Evolutionary conservation across 2,329 filamentous ascomycete genomes (phyloP).

Genomic region (Pseudogymnoascus sp.): DNA sequence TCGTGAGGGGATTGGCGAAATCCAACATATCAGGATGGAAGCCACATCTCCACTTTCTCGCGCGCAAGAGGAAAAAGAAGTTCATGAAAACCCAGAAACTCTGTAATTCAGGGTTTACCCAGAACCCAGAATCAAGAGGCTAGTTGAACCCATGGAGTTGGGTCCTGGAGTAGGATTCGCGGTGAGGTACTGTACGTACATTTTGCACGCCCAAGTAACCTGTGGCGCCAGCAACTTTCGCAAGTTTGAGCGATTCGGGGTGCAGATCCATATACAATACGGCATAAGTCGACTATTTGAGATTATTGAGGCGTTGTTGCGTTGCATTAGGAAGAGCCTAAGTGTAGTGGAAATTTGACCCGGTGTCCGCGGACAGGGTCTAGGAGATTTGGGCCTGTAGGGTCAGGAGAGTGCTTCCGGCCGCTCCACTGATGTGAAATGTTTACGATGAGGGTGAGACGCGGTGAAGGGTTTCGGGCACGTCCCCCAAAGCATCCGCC

Average conservation of each 20-base stretch:
- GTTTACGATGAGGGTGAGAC: slow-evolving; percentile 4
- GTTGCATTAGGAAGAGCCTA: slow-evolving; percentile 6
- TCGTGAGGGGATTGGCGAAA: slow-evolving; percentile 1
- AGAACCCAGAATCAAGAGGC: not conserved
- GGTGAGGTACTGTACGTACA: not conserved
- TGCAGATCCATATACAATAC: not conserved
- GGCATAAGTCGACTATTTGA: slow-evolving; percentile 4
- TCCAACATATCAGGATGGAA: not conserved
- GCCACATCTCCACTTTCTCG: not conserved
- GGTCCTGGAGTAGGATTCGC: not conserved
- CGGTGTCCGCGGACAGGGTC: slow-evolving; percentile 1
- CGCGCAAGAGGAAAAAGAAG: slow-evolving; percentile 1
- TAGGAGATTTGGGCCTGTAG: slow-evolving; percentile 1
- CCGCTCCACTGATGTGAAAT: not conserved
- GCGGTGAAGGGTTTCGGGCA: not conserved
- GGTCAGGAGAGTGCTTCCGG: slow-evolving; percentile 3
- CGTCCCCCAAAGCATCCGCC: not conserved
- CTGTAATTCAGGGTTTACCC: slow-evolving; percentile 5
- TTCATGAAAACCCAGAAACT: not conserved
- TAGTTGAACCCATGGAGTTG: slow-evolving; percentile 2
- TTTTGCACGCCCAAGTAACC: not conserved
- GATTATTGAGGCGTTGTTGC: slow-evolving; percentile 4
- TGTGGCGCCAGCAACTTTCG: not conserved
- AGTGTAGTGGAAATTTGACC: slow-evolving; percentile 1
- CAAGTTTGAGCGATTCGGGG: not conserved